A percentile compares a stretch with the other conserved stretches of the same genome.
These are phyloP conservation scores for Candida sphagnicola DNA, from an alignment of 805 yeast species.

Conservation along the genomic window DNA sequence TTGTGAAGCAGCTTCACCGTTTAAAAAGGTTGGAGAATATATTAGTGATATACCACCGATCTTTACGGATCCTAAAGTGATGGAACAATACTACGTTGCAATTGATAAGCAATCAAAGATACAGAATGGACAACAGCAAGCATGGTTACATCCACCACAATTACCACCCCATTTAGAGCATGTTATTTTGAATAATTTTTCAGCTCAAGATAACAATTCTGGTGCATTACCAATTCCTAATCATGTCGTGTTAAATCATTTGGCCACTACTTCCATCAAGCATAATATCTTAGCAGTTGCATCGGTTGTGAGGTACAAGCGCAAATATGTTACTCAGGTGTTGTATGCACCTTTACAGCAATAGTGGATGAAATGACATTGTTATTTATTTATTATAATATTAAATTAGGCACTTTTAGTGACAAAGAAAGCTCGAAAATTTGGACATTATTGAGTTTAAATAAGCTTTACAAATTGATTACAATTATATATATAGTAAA, in stretches of 20 bases:
- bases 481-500: too few relatives aligned
- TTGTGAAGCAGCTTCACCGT: slow-evolving; percentile 3
- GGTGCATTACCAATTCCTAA: slow-evolving; percentile 93
- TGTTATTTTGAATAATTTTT: slow-evolving; percentile 78
- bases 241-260: slow-evolving; percentile 88
- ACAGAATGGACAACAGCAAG: slow-evolving; percentile 52
- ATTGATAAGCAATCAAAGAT: slow-evolving; percentile 66
- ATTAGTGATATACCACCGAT: slow-evolving; percentile 76
- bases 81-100: slow-evolving; percentile 81
- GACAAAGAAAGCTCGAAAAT: too few relatives aligned
- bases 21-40: slow-evolving; percentile 33
- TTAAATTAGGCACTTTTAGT: too few relatives aligned
- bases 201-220: slow-evolving; percentile 71
- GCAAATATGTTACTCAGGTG: slow-evolving; percentile 88
- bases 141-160: slow-evolving; percentile 88
- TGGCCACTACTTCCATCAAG: slow-evolving; percentile 93
- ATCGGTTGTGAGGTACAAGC: slow-evolving; percentile 79
- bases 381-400: too few relatives aligned
- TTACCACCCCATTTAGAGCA: slow-evolving; percentile 95
- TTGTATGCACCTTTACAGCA: slow-evolving; percentile 80
- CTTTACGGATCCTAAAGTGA: slow-evolving; percentile 78
- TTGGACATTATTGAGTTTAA: too few relatives aligned
- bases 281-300: slow-evolving; percentile 94
- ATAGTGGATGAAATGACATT: too few relatives aligned
- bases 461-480: too few relatives aligned